A percentile compares a stretch with the other conserved stretches of the same genome.
Evolutionary conservation across 441 rosid species (phyloP).

Genomic region (Gossypium aridum): DNA sequence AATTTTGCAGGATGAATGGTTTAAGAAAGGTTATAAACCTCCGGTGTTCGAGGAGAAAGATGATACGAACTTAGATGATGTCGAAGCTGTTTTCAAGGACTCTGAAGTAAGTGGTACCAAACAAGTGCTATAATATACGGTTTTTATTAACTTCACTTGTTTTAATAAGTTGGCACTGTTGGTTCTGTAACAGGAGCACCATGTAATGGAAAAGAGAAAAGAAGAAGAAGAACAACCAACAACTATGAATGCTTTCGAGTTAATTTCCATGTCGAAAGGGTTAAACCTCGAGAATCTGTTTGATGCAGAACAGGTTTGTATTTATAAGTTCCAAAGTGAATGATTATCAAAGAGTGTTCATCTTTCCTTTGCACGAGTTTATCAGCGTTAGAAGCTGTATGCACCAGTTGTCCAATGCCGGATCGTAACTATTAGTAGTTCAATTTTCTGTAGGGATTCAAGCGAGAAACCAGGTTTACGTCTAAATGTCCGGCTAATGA

Average conservation of each 20-base stretch:
- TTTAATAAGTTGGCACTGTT: conserved; percentile 9
- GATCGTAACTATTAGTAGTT: neutral
- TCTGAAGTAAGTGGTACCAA: conserved; percentile 50
- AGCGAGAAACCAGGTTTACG: conserved; percentile 87
- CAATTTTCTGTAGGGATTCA: conserved; percentile 43
- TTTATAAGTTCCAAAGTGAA: neutral
- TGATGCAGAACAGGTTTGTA: conserved; percentile 69
- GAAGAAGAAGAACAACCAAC: conserved; percentile 70
- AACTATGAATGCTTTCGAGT: conserved; percentile 84
- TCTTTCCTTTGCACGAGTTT: neutral
- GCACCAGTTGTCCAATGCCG: too few relatives aligned
- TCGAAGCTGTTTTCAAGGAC: conserved; percentile 89
- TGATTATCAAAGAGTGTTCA: neutral
- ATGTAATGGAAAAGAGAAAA: conserved; percentile 79
- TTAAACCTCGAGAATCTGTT: conserved; percentile 77
- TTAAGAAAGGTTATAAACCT: conserved; percentile 68
- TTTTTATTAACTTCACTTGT: neutral
- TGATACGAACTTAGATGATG: conserved; percentile 71
- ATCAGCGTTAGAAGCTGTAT: too few relatives aligned
- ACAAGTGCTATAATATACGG: neutral
- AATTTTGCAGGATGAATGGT: conserved; percentile 89
- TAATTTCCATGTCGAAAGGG: conserved; percentile 88
- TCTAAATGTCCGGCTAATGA: conserved; percentile 72
- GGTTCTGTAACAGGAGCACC: conserved; percentile 58
- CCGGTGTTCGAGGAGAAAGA: conserved; percentile 72